Base-by-base conservation (phyloP, 2,329 filamentous ascomycete genomes). In the Alternaria conjuncta region DNA sequence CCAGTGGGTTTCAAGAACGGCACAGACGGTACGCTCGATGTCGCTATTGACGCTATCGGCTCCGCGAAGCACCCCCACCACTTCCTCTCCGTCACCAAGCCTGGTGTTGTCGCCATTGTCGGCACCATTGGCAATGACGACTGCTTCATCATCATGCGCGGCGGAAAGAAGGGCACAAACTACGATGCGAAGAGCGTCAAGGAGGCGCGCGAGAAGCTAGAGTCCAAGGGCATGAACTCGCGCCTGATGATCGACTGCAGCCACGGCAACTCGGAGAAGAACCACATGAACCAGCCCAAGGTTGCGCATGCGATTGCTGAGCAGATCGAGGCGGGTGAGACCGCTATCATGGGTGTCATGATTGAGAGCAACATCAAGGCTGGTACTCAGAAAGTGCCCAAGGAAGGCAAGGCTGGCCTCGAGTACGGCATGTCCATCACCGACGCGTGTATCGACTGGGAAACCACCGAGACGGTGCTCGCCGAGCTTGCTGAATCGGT, bases 1-100 rank as follows among this genome's bases (percentile, higher is more conserved):
- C 96, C 96, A 2, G 94, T 99, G 11, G 96, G 96, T 55, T 99
- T 99, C 91, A 99, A 99, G 88, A 99, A 99, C 82, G 96, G 96
- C 69, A 99, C 96, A 30, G 96, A 99, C 79, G 96, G 96, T 55
- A 91, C 90, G 9, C 84, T 98, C 51, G 88, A 90, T 60, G 94
- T 98, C 5, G 94, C 96, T 12, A 93, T 98, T 72, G 96, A 99
- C 79, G 96, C 96, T 55, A 97, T 98, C 79, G 94, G 94, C 66
- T 93, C 96, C 15, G 95, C 96, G 55, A 90, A 88, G 79, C 93
- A 97, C 78, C 93, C 93, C 15, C 96, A 99, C 78, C 94, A 97
- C 85, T 98, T 99, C 87, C 87, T 99, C 72, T 97, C 94, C 6
- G 95, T 98, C 70, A 98, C 96, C 21, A 98, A 98, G 85, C 94